Evolutionary conservation across 1,284 basidiomycete genomes (phyloP), one percentile per base, ranked within the genome.

Genomic region (Tilletia setariae): DNA sequence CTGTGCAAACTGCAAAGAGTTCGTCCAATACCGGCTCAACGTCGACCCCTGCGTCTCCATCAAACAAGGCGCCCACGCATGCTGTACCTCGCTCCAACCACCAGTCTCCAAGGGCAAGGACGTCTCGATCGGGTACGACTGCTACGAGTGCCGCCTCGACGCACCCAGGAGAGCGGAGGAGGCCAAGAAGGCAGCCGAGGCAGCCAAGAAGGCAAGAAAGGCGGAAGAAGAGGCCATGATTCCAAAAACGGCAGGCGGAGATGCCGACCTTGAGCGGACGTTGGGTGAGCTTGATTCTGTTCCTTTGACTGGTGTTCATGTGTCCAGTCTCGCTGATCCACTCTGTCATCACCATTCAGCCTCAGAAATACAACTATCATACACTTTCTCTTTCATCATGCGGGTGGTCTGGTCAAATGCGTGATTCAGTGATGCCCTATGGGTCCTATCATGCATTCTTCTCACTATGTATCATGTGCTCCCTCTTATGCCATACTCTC

Each of bases 21-120:
- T 28, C 21, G 28, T 61, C 2, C 8, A 25, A 25, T 30, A 61
- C 56, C 9, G 13, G 30, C 35, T 61, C 32, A 21, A 6, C 15
- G 32, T 61, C 56, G 56, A 61, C 13, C 28, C 56, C 28, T 61
- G 56, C 56, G 15, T 30, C 15, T n/a, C 56, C 15, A 61, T 61
- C 56, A 61, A 61, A 21, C 30, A 32, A 16, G 56, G 56, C 56
- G n/a, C 8, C 2, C 28, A 11, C 56, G 32, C 13, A 25, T 61
- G 56, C 32, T 32, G 30, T 30, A 21, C 28, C 28, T 16, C 56
- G 3, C 28, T 61, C 21, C 11, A 15, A 16, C 19, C 30, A 9
- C 15, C 56, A 7, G 28, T 19, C 30, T 19, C 23, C 23, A 61
- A 61, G 32, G 56, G 28, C 30, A 40, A 61, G 28, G 32, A 35